Evolutionary conservation across 495 filamentous ascomycete species (phyloP).

Genomic region (Podospora australis): DNA sequence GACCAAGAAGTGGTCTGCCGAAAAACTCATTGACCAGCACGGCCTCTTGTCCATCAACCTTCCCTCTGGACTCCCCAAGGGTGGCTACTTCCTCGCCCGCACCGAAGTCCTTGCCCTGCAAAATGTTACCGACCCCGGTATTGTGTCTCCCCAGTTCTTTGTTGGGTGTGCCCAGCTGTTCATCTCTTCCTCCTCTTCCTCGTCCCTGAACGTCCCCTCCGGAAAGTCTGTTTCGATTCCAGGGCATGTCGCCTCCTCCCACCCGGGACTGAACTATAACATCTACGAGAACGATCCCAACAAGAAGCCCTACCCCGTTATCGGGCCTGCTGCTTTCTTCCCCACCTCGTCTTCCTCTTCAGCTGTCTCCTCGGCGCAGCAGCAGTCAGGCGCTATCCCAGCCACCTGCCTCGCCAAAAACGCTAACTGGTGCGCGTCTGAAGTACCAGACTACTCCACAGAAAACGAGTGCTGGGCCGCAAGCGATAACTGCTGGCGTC

Average conservation of each 20-base stretch:
- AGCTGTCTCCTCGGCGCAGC: conserved; percentile 6
- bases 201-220: conserved; percentile 28
- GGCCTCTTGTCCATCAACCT: conserved; percentile 56
- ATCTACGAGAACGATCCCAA: conserved; percentile 41
- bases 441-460: conserved; percentile 47
- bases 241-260: conserved; percentile 47
- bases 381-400: conserved; percentile 43
- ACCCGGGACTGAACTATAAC: conserved; percentile 55
- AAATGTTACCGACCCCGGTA: conserved; percentile 41
- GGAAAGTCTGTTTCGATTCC: conserved; percentile 54
- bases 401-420: conserved; percentile 53
- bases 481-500: conserved; percentile 49
- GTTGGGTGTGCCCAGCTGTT: conserved; percentile 66
- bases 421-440: conserved; percentile 64
- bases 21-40: conserved; percentile 56
- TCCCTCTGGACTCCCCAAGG: conserved; percentile 53
- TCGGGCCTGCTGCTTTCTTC: conserved; percentile 51
- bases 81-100: conserved; percentile 63
- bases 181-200: conserved; percentile 40
- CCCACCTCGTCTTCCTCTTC: conserved; percentile 14
- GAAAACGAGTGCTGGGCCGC: conserved; percentile 54
- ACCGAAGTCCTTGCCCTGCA: conserved; percentile 66
- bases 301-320: conserved; percentile 46
- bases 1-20: conserved; percentile 57
- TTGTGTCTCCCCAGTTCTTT: conserved; percentile 66